Percentiles rank a stretch among this genome's conserved stretches.
These are phyloP conservation scores for Solanum peruvianum DNA, from an alignment of 257 asterid genomes.

Conservation along the genomic window DNA sequence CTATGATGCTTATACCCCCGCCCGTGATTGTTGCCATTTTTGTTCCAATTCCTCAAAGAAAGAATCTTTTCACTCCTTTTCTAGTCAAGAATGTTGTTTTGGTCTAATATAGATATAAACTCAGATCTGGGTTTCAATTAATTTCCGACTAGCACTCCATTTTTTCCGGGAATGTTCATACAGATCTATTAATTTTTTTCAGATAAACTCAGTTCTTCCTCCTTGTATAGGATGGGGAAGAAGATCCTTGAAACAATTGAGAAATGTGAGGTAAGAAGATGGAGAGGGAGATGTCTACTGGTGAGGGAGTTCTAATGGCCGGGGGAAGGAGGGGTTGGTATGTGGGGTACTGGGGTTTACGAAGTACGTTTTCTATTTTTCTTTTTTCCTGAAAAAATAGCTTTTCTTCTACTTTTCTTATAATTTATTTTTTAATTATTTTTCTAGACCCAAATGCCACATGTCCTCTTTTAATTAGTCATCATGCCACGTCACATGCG, in stretches of 20 bases:
- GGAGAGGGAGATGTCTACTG: background rate
- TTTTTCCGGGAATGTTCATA: background rate
- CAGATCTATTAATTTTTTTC: background rate
- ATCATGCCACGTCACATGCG: background rate
- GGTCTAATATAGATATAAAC: background rate
- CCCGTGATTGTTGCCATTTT: conserved; percentile 11
- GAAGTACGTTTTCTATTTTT: background rate
- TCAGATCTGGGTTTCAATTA: background rate
- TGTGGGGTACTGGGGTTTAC: background rate
- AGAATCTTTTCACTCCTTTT: background rate
- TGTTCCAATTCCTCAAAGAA: background rate
- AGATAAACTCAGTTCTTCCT: background rate
- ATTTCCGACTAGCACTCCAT: background rate
- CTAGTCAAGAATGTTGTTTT: background rate
- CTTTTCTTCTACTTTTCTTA: background rate
- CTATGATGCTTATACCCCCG: conserved; percentile 3
- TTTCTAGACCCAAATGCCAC: background rate
- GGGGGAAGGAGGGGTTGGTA: background rate
- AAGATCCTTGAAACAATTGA: background rate
- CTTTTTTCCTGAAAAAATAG: background rate
- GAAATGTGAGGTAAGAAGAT: background rate
- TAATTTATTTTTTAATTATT: background rate
- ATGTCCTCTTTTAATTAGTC: background rate
- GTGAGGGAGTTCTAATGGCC: background rate
- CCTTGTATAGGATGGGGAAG: background rate